phyloP scores from a whole-genome alignment of 2,329 filamentous ascomycete species.

The Fusarium pilosicola region DNA sequence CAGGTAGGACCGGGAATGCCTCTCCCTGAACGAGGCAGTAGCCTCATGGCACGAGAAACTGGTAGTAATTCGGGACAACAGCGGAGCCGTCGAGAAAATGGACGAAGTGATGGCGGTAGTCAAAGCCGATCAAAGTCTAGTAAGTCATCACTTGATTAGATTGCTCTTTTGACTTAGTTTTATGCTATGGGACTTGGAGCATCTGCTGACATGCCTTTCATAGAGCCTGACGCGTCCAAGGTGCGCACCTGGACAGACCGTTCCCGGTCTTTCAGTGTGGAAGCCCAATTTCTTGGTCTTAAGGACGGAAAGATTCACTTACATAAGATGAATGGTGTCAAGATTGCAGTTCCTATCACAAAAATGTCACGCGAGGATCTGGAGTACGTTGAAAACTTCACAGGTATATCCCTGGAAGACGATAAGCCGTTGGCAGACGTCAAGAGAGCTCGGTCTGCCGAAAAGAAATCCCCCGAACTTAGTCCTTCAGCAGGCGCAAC shows the following conservation, averaged over 20 bases:
- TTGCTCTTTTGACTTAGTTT: neutral
- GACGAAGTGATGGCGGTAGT: slow-evolving; percentile 63
- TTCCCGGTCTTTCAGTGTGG: slow-evolving; percentile 95
- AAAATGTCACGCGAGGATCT: slow-evolving; percentile 98
- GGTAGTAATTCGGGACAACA: slow-evolving; percentile 76
- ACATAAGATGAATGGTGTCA: slow-evolving; percentile 97
- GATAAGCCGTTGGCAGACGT: slow-evolving; percentile 93
- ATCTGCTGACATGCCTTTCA: slow-evolving; percentile 20
- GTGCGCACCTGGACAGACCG: slow-evolving; percentile 95
- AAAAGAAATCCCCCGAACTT: slow-evolving; percentile 40
- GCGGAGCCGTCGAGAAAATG: slow-evolving; percentile 76
- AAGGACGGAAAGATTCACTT: slow-evolving; percentile 97
- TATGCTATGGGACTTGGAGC: neutral
- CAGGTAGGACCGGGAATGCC: slow-evolving; percentile 80
- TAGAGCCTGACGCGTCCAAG: slow-evolving; percentile 85
- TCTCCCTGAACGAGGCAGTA: slow-evolving; percentile 83
- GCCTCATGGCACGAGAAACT: slow-evolving; percentile 73
- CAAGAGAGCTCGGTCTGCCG: slow-evolving; percentile 61
- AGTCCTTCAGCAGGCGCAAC: slow-evolving; percentile 65
- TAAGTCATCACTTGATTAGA: slow-evolving; percentile 58
- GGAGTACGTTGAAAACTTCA: slow-evolving; percentile 89
- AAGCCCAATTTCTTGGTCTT: slow-evolving; percentile 93
- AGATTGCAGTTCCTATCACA: slow-evolving; percentile 92
- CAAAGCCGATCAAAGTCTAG: slow-evolving; percentile 74
- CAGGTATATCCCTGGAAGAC: slow-evolving; percentile 91